Conservation (phyloP, 371 early-diverging fungal genomes). For the Amoeboaphelidium protococcarum region DNA sequence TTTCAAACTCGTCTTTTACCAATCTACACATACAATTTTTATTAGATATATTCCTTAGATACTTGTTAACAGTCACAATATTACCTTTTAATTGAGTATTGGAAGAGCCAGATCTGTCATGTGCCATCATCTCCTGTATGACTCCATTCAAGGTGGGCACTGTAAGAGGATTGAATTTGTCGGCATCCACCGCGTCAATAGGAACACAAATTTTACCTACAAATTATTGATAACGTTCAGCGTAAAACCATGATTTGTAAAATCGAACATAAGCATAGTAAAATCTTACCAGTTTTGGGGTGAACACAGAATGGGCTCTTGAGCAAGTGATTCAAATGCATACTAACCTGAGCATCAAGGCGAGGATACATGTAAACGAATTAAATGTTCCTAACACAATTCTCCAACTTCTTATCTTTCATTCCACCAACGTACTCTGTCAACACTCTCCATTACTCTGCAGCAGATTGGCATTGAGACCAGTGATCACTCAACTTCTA, state of each 20-base stretch:
- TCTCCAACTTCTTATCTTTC: background rate
- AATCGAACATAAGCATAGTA: no score
- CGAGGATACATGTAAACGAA: conserved; percentile 75
- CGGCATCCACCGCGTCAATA: conserved; percentile 39
- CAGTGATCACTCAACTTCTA: conserved; percentile 19
- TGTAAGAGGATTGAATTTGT: conserved; percentile 44
- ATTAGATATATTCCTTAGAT: no score
- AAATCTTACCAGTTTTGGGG: conserved; percentile 27
- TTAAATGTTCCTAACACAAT: conserved; percentile 27
- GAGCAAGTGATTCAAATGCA: conserved; percentile 77
- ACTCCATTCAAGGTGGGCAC: conserved; percentile 45
- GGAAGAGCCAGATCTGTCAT: background rate
- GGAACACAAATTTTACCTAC: conserved; percentile 75
- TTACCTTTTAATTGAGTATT: background rate
- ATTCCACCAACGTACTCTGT: conserved; percentile 5
- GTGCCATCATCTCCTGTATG: conserved; percentile 22
- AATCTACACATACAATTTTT: background rate
- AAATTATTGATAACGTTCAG: no score
- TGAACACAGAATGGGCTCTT: conserved; percentile 98
- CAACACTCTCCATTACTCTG: conserved; percentile 28
- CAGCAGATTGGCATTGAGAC: conserved; percentile 17
- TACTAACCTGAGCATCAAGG: conserved; percentile 84
- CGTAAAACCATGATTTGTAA: no score
- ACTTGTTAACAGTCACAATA: background rate
- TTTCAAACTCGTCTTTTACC: background rate